Evolutionary conservation across 1,284 basidiomycete species (phyloP).

Genomic region (Ustilago hordei): DNA sequence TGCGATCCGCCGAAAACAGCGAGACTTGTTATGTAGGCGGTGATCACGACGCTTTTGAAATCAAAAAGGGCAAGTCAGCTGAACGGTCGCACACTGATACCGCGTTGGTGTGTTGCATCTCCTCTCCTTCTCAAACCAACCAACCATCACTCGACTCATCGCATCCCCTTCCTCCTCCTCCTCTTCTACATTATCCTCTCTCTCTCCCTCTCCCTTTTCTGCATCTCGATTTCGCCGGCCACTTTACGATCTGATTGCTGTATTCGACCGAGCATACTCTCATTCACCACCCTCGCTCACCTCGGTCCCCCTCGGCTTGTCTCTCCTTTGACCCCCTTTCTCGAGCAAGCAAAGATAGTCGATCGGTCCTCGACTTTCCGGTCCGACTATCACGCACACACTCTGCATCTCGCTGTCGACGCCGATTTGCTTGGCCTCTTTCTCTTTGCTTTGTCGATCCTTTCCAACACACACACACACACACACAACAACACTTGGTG

Average conservation of each 20-base stretch:
- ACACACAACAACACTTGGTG: neutral
- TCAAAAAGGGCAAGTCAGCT: neutral
- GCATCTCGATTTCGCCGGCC: slow-evolving; percentile 1
- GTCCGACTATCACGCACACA: neutral
- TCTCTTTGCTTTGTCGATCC: slow-evolving; percentile 10
- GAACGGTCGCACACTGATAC: neutral
- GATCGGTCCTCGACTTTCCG: slow-evolving; percentile 19
- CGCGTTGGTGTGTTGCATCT: neutral
- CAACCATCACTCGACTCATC: neutral
- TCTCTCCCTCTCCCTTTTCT: neutral
- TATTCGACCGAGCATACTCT: slow-evolving; percentile 1
- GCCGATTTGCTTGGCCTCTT: slow-evolving; percentile 3
- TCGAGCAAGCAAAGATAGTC: neutral
- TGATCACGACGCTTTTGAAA: neutral
- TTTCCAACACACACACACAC: neutral
- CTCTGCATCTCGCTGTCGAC: neutral
- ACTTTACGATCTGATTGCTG: neutral
- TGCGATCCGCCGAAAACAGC: slow-evolving; percentile 24
- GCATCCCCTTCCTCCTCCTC: neutral
- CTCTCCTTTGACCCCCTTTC: slow-evolving; percentile 6
- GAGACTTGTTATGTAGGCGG: neutral
- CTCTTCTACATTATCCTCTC: neutral
- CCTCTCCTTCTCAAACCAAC: neutral
- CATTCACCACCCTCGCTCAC: neutral
- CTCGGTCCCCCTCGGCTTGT: slow-evolving; percentile 32